A percentile compares a stretch with the other conserved stretches of the same genome.
Conservation (phyloP, 768 basidiomycete genomes). For the Tulasnella sp. region DNA sequence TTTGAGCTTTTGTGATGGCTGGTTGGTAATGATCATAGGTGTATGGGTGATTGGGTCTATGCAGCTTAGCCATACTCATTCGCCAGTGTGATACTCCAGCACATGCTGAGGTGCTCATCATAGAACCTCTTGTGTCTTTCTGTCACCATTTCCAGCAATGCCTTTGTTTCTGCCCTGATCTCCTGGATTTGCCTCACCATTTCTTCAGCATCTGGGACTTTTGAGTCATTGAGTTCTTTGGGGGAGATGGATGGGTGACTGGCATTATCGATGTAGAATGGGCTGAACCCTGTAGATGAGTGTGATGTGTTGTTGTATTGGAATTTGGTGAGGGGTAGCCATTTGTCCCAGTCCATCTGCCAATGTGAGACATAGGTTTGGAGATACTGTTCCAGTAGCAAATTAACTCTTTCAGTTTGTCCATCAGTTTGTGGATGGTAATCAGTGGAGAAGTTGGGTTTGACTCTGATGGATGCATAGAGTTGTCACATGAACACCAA, state of each 20-base stretch:
- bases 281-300: background rate
- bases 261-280: background rate
- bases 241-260: background rate
- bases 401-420: no score
- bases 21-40: no score
- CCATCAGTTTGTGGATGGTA: conserved; percentile 23
- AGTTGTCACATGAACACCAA: conserved; percentile 9
- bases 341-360: background rate
- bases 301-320: background rate
- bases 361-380: background rate
- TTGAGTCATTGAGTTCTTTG: background rate
- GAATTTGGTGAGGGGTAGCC: background rate
- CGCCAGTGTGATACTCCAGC: no score
- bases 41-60: no score
- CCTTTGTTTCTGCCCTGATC: background rate
- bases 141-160: no score
- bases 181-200: background rate
- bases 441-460: conserved; percentile 25
- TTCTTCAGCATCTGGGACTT: background rate
- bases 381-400: background rate
- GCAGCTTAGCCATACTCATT: no score
- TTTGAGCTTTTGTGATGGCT: no score
- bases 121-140: no score
- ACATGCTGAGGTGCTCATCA: no score
- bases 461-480: background rate